Base-by-base conservation (phyloP, 2,329 filamentous ascomycete genomes). In the Xylariomycetidae sp. region DNA sequence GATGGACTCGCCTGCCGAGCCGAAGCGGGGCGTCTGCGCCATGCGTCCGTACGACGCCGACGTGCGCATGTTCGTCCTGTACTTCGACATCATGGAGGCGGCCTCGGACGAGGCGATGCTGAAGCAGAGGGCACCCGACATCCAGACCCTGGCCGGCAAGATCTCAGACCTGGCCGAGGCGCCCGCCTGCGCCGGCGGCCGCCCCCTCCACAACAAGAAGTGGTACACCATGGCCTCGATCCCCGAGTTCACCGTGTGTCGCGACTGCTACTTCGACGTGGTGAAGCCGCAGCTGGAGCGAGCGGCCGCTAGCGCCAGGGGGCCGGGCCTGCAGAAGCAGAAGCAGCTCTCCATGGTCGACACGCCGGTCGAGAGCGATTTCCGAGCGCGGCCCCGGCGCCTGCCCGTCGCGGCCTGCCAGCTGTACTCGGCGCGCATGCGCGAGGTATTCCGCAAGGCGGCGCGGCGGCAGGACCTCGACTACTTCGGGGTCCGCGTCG, bases 151-250 rank as follows among this genome's bases (percentile, higher is more conserved):
- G 36, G 73, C 82, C 12, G 70, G 77, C 31, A 71, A 83, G 30
- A 69, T 87, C 5, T 68, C 73, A 29, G 73, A 74, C 20, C 66
- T 83, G 37, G 70, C 70, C 14, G 59, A 64, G 4, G 59, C 77
- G 17, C 67, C 73, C 3, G 77, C 87, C 52, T 94, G 87, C 53
- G 65, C 67, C 14, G 70, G 77, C 20, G 78, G 85, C 52, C 72
- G 69, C n/a, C 68, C 77, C 4, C 60, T 83, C 3, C 58, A 67
- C n/a, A 72, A 77, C 34, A 72, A 70, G 10, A 65, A 71, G 25
- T 96, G 89, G 89, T 81, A 94, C 57, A 80, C 75, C 35, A 87
- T 94, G 57, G 77, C 84, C 1, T 69, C 75, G 11, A 64, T 94
- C 0, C 85, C 84, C 0, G 76, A 88, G 30, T 78, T 95, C 49